Evolutionary conservation across 768 basidiomycete species (phyloP), one percentile per base, ranked within the genome.

Genomic region (Hemileccinum rubropunctum): DNA sequence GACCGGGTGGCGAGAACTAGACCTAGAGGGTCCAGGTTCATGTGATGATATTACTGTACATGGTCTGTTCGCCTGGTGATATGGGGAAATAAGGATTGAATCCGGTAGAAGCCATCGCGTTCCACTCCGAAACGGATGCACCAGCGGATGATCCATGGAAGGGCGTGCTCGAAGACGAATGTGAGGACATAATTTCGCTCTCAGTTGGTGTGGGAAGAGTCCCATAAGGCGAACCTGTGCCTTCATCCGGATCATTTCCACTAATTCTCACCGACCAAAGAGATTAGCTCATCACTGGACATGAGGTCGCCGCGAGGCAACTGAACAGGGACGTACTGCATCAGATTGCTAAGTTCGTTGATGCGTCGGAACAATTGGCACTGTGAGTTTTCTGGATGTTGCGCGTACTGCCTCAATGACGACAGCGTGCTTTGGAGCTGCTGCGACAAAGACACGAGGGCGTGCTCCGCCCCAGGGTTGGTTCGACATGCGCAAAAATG

Each of bases 51-150:
- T 76, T 78, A 58, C 71, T 74, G 65, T 82, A 83, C 56, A 84
- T 76, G 60, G 64, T 68, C 58, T 80, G 78, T 45, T 82, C 79
- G 57, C 76, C 80, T 44, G 69, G 61, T 37, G 76, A 68, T 52
- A 82, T 72, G 30, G 84, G 80, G 62, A 88, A 88, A 66, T 88
- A 88, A 6, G 86, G 74, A 47, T 83, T 85, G 68, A 84, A 87
- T 28, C 79, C 77, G 26, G 78, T 60, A 20, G 77, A 72, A 33
- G 72, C 59, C 63, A 83, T 72, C 50, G 77, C 72, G 56, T 74
- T 79, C 84, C 83, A 85, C 66, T 85, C 78, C 56, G 81, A 77
- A 35, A 79, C 77, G 48, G 80, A 58, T 50, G 68, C 75, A 58
- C 79, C 77, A 63, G 72, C 77, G 52, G 66, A 66, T 55, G 71